These are phyloP conservation scores for Cyberlindnera mrakii DNA, from an alignment of 805 yeast genomes.

Conservation along the genomic window DNA sequence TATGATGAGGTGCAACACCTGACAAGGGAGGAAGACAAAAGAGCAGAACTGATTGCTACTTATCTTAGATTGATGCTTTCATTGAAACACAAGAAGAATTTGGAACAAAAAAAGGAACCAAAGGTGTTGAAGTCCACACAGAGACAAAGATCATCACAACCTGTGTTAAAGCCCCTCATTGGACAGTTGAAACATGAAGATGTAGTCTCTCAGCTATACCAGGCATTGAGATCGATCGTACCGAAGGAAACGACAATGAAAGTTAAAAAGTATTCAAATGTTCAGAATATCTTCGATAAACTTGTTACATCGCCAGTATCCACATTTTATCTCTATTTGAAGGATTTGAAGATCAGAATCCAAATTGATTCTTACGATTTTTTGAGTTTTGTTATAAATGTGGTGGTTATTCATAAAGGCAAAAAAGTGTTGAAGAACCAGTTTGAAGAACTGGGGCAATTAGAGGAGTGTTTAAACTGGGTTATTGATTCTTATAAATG, in stretches of 20 bases:
- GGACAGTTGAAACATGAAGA: conserved; percentile 54
- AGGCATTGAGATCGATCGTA: conserved; percentile 11
- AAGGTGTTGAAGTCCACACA: conserved; percentile 9
- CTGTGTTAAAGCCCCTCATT: conserved; percentile 49
- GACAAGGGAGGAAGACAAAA: conserved; percentile 31
- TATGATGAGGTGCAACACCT: conserved; percentile 28
- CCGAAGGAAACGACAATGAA: conserved; percentile 12
- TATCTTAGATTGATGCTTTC: conserved; percentile 30
- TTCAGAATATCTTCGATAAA: conserved; percentile 16
- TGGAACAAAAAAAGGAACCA: conserved; percentile 22
- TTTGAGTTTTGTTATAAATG: conserved; percentile 14
- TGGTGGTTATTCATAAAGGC: conserved; percentile 17
- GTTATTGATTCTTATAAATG: conserved; percentile 26
- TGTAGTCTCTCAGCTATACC: conserved; percentile 21
- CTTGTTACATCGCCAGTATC: conserved; percentile 20
- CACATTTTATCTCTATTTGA: conserved; percentile 27
- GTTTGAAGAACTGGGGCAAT: conserved; percentile 45
- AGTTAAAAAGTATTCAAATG: conserved; percentile 14
- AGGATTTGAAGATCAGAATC: conserved; percentile 8
- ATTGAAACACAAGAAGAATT: conserved; percentile 33
- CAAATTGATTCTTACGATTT: conserved; percentile 18
- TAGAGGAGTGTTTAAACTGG: conserved; percentile 55
- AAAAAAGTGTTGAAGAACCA: conserved; percentile 37
- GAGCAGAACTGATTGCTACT: conserved; percentile 30
- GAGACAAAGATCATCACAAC: conserved; percentile 21